phyloP scores from a whole-genome alignment of 2,329 filamentous ascomycete species.

The Talaromyces piceae region DNA sequence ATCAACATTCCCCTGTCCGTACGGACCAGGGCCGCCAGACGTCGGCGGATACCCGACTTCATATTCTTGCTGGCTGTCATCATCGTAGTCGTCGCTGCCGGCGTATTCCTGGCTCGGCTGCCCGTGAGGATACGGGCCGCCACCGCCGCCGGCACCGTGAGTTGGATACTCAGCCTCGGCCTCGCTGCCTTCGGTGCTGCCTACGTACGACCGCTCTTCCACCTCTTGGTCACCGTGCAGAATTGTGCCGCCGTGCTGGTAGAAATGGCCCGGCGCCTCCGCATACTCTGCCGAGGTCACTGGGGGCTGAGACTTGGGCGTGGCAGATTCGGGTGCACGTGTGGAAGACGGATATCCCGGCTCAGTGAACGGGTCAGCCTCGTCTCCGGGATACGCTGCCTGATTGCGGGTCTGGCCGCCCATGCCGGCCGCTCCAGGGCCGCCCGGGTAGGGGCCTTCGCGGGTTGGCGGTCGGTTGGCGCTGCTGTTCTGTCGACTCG shows the following conservation, averaged over 20 bases:
- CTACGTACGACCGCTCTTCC: slow-evolving; percentile 43
- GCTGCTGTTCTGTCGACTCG: slow-evolving; percentile 47
- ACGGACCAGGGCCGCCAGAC: slow-evolving; percentile 18
- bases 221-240: slow-evolving; percentile 35
- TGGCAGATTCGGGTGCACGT: slow-evolving; percentile 23
- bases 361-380: slow-evolving; percentile 58
- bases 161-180: slow-evolving; percentile 62
- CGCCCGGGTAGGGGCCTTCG: slow-evolving; percentile 38
- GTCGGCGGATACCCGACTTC: slow-evolving; percentile 19
- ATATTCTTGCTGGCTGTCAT: slow-evolving; percentile 38
- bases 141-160: slow-evolving; percentile 51
- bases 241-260: slow-evolving; percentile 30
- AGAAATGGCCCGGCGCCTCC: slow-evolving; percentile 27
- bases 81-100: slow-evolving; percentile 50
- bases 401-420: slow-evolving; percentile 29
- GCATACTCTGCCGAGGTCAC: slow-evolving; percentile 6
- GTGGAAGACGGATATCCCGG: slow-evolving; percentile 28
- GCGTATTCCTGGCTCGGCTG: slow-evolving; percentile 50
- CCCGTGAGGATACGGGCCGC: slow-evolving; percentile 56
- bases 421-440: slow-evolving; percentile 23
- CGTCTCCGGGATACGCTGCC: slow-evolving; percentile 43
- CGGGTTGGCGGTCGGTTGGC: slow-evolving; percentile 38
- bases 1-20: slow-evolving; percentile 43
- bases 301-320: slow-evolving; percentile 17
- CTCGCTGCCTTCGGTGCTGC: slow-evolving; percentile 49